Base-by-base conservation (phyloP, 768 basidiomycete genomes). In the Rhodotorula toruloides region DNA sequence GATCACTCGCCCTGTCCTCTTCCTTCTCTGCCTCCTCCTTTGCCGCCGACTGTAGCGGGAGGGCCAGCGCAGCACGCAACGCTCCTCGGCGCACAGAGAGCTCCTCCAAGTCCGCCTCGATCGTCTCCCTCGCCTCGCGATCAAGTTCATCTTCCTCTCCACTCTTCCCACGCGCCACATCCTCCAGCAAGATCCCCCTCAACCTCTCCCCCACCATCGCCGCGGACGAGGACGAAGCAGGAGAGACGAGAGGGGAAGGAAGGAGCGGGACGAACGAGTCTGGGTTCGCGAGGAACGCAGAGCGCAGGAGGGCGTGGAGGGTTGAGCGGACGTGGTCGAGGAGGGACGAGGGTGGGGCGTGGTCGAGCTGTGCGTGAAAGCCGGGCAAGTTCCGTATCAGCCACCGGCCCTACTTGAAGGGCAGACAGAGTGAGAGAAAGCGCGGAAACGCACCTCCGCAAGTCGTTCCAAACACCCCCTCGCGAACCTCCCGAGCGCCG, bases 251-350 rank as follows among this genome's bases (percentile, higher is more conserved):
- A 11, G 65, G 62, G 13, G 31, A 27, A 3, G 70, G 65, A n/a
- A 61, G 59, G 36, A 71, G 59, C 6, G 70, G 47, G 43, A 49
- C 54, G 59, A 71, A 71, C 7, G 70, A 61, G 40, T 71, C 70
- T 25, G 70, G 70, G 3, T 57, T 55, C 31, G 65, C 54, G 58
- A 64, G 58, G 54, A 71, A 71, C 31, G 59, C 54, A 1, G 65
- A 67, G n/a, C 62, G 61, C 27, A 71, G 36, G 32, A 71, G 54
- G 8, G 58, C 42, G 2, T 43, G 27, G 29, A 69, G 49, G 11
- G 63, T 53, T 0, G 8, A 5, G 11, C 2, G 21, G 43, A 64
- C 32, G 43, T 37, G 19, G 21, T 31, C 3, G 21, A 37, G 49
- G 22, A 65, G 59, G 4, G 63, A 11, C 0, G 50, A 54, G 0